Evolutionary conservation across 2,329 filamentous ascomycete genomes (phyloP).

Genomic region (Hypomyces perniciosus): DNA sequence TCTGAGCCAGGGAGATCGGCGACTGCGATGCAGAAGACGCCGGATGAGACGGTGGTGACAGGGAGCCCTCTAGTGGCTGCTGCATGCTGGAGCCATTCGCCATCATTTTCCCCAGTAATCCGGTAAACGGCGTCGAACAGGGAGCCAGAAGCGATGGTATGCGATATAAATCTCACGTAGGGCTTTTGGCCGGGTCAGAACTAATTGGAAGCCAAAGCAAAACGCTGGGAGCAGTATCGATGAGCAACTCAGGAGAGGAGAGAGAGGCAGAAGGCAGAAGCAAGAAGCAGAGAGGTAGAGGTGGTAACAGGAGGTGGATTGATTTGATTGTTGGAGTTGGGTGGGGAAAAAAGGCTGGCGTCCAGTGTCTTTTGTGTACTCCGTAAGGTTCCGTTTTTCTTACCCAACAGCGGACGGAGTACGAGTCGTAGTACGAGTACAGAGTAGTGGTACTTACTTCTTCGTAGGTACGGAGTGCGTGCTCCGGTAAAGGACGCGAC

Average conservation of each 20-base stretch:
- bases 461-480: no score
- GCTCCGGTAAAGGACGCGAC: no score
- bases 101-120: constrained; percentile 5
- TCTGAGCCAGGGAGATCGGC: constrained; percentile 11
- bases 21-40: constrained; percentile 11
- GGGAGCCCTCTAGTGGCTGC: constrained; percentile 10
- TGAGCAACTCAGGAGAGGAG: no score
- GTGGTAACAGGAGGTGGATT: neutral
- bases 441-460: no score
- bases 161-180: neutral
- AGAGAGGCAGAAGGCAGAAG: no score
- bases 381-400: no score
- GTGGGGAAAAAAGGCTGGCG: neutral
- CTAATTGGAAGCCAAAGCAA: no score
- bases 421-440: no score
- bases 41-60: constrained; percentile 8
- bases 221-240: no score
- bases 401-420: no score
- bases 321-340: neutral
- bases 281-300: neutral
- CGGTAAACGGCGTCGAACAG: neutral
- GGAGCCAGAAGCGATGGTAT: neutral
- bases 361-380: no score
- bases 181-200: no score
- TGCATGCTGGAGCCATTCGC: constrained; percentile 11